Conservation (phyloP, 2,329 filamentous ascomycete species). For the Ramichloridium luteum region DNA sequence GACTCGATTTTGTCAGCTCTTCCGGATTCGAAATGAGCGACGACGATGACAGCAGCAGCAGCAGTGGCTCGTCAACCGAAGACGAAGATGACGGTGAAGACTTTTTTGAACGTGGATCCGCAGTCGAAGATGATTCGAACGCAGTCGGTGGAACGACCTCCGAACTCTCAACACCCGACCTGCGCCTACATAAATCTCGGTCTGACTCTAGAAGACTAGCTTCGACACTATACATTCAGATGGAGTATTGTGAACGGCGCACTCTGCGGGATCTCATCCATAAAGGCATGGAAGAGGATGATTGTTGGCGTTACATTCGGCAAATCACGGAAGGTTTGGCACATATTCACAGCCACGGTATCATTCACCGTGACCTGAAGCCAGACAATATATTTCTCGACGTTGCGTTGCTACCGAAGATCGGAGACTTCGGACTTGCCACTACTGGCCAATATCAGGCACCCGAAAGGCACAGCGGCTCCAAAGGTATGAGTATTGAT, state of each 20-base stretch:
- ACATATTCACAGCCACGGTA: constrained; percentile 80
- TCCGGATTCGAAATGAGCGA: constrained; percentile 69
- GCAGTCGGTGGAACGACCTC: constrained; percentile 3
- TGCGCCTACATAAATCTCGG: constrained; percentile 30
- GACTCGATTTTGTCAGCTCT: constrained; percentile 87
- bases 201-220: constrained; percentile 41
- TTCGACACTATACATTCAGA: constrained; percentile 87
- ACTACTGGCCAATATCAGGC: constrained; percentile 69
- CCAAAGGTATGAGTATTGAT: constrained; percentile 33
- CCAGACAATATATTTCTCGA: constrained; percentile 98
- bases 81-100: constrained; percentile 28
- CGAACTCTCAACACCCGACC: neutral
- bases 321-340: constrained; percentile 82
- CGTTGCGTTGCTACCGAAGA: constrained; percentile 76
- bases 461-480: constrained; percentile 36
- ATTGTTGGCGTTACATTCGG: constrained; percentile 81
- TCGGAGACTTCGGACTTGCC: constrained; percentile 91
- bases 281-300: constrained; percentile 60
- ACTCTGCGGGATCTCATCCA: constrained; percentile 82
- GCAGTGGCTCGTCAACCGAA: constrained; percentile 8
- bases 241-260: constrained; percentile 95
- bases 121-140: constrained; percentile 18
- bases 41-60: constrained; percentile 31
- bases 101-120: constrained; percentile 17
- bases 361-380: constrained; percentile 92